Percentiles rank a stretch among this genome's conserved stretches.
phyloP scores from a whole-genome alignment of 1,139 yeast species.

The Pneumocystis sp. region DNA sequence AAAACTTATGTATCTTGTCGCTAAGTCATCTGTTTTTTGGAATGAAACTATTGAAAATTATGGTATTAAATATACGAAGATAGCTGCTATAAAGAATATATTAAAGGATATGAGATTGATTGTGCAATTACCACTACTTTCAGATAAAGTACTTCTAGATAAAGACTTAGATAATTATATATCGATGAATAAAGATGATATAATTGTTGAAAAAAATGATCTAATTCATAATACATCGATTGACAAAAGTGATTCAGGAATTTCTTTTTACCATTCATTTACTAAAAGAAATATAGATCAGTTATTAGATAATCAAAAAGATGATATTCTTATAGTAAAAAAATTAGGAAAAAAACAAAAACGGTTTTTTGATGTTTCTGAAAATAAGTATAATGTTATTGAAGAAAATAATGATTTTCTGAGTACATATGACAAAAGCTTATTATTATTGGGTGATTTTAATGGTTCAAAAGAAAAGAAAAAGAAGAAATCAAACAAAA shows the following conservation, averaged over 20 bases:
- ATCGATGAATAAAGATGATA: not conserved
- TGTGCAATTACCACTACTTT: not conserved
- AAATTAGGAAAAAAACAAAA: not conserved
- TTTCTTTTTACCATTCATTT: not conserved
- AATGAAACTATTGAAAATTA: not conserved
- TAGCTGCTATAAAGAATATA: not conserved
- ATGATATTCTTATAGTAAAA: not conserved
- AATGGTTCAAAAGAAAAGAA: not conserved
- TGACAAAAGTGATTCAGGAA: not conserved
- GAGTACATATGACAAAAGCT: not conserved
- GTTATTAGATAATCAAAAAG: not conserved
- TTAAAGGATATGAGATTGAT: not conserved
- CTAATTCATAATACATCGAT: not conserved
- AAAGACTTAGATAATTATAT: not conserved
- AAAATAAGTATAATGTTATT: not conserved
- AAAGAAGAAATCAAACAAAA: not conserved
- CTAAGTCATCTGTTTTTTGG: not conserved
- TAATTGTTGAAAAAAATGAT: not conserved
- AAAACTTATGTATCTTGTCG: not conserved
- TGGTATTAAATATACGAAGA: not conserved
- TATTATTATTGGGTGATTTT: not conserved
- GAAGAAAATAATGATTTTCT: not conserved
- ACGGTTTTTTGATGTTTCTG: not conserved
- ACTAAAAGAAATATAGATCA: not conserved
- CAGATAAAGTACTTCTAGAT: not conserved